Conservation (phyloP, 2,329 filamentous ascomycete species). For the Fusarium sp. region DNA sequence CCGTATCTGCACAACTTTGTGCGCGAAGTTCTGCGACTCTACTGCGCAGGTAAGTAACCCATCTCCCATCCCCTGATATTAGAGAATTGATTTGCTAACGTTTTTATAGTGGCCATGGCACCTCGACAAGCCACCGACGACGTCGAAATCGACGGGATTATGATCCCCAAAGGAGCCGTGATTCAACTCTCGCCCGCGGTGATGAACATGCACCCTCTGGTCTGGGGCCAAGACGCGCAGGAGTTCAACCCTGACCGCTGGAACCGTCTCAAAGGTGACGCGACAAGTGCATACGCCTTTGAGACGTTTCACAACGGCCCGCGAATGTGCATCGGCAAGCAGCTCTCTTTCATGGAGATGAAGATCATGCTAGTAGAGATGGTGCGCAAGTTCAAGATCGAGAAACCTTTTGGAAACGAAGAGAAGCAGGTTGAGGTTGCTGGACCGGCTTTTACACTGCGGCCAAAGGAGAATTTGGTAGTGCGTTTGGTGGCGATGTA, state of each 20-base stretch:
- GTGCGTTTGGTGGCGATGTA: conserved; percentile 27
- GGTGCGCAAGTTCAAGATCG: conserved; percentile 43
- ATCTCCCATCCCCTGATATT: neutral
- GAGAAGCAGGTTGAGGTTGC: conserved; percentile 33
- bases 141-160: conserved; percentile 46
- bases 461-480: conserved; percentile 40
- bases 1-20: conserved; percentile 52
- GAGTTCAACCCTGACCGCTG: conserved; percentile 51
- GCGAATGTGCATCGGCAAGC: conserved; percentile 50
- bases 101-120: conserved; percentile 42
- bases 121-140: conserved; percentile 47
- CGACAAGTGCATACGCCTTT: conserved; percentile 44
- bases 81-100: neutral
- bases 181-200: conserved; percentile 49
- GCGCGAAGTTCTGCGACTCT: conserved; percentile 54
- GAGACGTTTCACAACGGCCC: conserved; percentile 49
- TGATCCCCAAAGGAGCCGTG: conserved; percentile 50
- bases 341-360: conserved; percentile 48
- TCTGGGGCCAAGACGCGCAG: conserved; percentile 50
- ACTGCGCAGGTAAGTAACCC: conserved; percentile 45
- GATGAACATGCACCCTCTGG: conserved; percentile 45
- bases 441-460: conserved; percentile 39
- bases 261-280: conserved; percentile 39
- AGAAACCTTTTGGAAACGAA: conserved; percentile 24
- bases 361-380: conserved; percentile 48